A percentile compares a stretch with the other conserved stretches of the same genome.
Conservation (phyloP, 768 basidiomycete genomes). For the Trametopsis cervina region DNA sequence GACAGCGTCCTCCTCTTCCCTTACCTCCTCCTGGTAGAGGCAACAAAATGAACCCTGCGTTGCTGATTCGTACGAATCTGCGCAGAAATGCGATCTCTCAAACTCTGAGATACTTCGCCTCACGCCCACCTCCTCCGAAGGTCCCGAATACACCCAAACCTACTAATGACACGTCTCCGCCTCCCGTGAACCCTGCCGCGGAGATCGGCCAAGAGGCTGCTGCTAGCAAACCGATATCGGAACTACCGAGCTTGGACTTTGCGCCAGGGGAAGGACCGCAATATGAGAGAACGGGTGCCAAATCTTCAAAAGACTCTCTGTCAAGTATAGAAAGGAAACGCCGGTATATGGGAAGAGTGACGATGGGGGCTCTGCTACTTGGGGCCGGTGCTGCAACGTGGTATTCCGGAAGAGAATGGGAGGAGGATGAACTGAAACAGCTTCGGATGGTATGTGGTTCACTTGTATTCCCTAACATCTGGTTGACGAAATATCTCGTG, state of each 20-base stretch:
- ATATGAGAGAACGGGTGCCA: conserved; percentile 61
- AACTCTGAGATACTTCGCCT: conserved; percentile 1
- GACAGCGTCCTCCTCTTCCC: too few relatives aligned
- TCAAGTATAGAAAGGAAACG: conserved; percentile 74
- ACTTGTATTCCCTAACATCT: conserved; percentile 1
- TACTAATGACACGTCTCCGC: neutral
- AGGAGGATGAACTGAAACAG: conserved; percentile 56
- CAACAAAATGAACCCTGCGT: conserved; percentile 5
- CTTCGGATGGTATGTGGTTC: conserved; percentile 50
- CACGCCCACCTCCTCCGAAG: neutral
- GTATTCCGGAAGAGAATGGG: conserved; percentile 77
- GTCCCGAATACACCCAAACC: neutral
- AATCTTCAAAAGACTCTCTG: conserved; percentile 70
- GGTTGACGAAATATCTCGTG: neutral
- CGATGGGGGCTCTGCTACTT: conserved; percentile 45
- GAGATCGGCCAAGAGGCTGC: neutral
- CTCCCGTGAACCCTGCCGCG: neutral
- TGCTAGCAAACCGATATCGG: conserved; percentile 1
- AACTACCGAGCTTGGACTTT: conserved; percentile 56
- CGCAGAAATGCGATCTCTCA: neutral
- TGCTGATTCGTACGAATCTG: conserved; percentile 2
- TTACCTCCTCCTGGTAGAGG: neutral
- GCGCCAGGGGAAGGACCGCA: conserved; percentile 41
- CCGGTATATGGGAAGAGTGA: conserved; percentile 45
- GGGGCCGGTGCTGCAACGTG: conserved; percentile 51